Base-by-base conservation (phyloP, 2,329 filamentous ascomycete species). In the Alternaria sp. region DNA sequence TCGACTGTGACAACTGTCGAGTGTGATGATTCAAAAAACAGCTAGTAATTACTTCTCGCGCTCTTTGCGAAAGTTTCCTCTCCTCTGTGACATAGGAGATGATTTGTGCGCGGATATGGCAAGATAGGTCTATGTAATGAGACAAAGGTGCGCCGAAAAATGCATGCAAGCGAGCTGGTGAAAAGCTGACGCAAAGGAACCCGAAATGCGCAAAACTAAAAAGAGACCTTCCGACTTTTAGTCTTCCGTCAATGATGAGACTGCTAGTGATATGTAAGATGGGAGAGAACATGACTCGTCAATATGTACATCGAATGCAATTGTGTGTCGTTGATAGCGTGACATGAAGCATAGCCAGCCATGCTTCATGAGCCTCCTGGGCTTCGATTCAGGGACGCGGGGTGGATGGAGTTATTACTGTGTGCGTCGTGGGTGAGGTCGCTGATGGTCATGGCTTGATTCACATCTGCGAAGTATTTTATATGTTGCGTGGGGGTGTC, bases 401-500 rank as follows among this genome's bases (percentile, higher is more conserved):
- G n/a, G 49, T 26, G 33, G 30, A 21, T 23, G 50, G 6, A 14
- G 20, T n/a, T 60, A 20, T 53, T 46, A 59, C 28, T 60, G 33
- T 20, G 46, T 45, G 49, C 23, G 26, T 25, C 37, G 25, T 8
- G 44, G 20, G 18, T 45, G 25, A 20, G 15, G 11, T 33, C 18
- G 44, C 15, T 46, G 10, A 30, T n/a, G n/a, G 15, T 55, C 28
- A 6, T 30, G 18, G 21, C 14, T 28, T 26, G 25, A 15, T 25
- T 55, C 51, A 68, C 6, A 63, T 58, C 30, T 47, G 54, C 44
- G 43, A 50, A 33, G 67, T 68, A 26, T 49, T 60, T 55, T 55
- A 67, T 8, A 59, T 56, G 21, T 58, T 61, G 18, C 65, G 71
- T 46, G 67, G 76, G 54, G 78, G 77, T 47, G 71, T 61, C 4